Conservation (phyloP, 345 rosid genomes). For the Sisymbrium altissimum region DNA sequence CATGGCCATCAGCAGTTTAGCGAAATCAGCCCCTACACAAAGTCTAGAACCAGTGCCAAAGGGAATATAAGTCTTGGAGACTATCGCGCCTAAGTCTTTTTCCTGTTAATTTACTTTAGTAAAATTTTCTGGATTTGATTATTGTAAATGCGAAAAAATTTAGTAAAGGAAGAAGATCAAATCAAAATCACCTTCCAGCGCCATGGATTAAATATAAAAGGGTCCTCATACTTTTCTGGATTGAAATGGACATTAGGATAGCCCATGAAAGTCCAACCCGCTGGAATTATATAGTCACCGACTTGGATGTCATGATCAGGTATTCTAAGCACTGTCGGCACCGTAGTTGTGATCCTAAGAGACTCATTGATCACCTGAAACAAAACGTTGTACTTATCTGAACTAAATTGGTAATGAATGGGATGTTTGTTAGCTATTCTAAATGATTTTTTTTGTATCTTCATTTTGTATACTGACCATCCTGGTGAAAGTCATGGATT, state of each 20-base stretch:
- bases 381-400: not conserved
- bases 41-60: constrained; percentile 24
- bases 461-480: not conserved
- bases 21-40: constrained; percentile 22
- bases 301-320: not conserved
- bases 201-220: constrained; percentile 27
- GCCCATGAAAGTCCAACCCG: constrained; percentile 19
- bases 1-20: not conserved
- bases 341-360: not conserved
- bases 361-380: not conserved
- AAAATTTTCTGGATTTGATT: not conserved
- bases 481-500: no score
- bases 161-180: not conserved
- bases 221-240: constrained; percentile 7
- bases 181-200: constrained; percentile 18
- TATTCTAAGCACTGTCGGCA: not conserved
- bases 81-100: not conserved
- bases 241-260: constrained; percentile 13
- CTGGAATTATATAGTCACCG: constrained; percentile 7
- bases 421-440: no score
- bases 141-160: not conserved
- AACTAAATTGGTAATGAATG: no score
- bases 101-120: not conserved
- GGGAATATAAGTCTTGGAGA: constrained; percentile 4
- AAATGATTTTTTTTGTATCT: no score